Percentiles rank a stretch among this genome's conserved stretches.
Evolutionary conservation across 257 asterid genomes (phyloP).

Genomic region (Fraxinus excelsior): DNA sequence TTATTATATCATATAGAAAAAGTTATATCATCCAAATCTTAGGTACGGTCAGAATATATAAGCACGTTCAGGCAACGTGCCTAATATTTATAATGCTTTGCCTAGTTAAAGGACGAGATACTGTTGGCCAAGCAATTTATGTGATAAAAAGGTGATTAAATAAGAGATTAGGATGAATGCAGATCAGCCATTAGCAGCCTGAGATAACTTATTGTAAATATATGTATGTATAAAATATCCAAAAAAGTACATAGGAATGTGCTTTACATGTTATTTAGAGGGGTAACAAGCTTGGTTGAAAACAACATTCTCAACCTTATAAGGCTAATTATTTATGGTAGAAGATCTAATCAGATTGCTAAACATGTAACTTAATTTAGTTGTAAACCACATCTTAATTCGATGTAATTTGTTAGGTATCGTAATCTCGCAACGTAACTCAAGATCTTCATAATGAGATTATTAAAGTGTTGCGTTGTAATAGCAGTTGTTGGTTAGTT

Average conservation of each 20-base stretch:
- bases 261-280: not conserved
- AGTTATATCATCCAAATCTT: not conserved
- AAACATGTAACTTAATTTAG: slow-evolving; percentile 14
- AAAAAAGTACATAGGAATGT: not conserved
- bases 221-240: not conserved
- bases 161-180: not conserved
- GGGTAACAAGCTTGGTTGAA: not conserved
- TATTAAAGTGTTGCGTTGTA: not conserved
- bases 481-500: too few species aligned
- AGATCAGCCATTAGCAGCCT: not conserved
- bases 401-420: not conserved
- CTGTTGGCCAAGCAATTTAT: not conserved
- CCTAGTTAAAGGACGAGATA: not conserved
- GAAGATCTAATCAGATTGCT: slow-evolving; percentile 16
- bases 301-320: slow-evolving; percentile 10
- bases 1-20: too few species aligned
- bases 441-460: not conserved
- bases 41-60: not conserved
- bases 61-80: not conserved
- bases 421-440: not conserved
- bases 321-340: slow-evolving; percentile 17
- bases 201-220: not conserved
- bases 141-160: not conserved
- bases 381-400: not conserved
- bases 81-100: not conserved